Percentiles rank a stretch among this genome's conserved stretches.
Conservation (phyloP, 305 asterid genomes). For the Striga hermonthica region DNA sequence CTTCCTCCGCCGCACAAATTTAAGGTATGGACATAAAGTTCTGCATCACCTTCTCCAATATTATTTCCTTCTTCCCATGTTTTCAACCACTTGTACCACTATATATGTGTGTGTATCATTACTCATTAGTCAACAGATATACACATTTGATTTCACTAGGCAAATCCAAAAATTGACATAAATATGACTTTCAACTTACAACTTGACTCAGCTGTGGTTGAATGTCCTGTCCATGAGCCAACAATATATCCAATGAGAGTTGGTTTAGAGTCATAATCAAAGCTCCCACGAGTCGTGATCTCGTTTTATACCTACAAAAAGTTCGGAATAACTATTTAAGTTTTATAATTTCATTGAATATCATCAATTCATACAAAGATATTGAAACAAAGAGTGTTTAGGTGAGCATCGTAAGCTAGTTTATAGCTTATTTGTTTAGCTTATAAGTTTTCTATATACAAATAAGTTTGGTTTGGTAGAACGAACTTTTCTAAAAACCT, state of each 20-base stretch:
- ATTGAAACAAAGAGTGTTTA: too few relatives aligned
- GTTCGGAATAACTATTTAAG: neutral
- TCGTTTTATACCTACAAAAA: conserved; percentile 40
- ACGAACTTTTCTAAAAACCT: too few relatives aligned
- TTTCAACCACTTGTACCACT: conserved; percentile 80
- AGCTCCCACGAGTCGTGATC: conserved; percentile 39
- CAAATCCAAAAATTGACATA: neutral
- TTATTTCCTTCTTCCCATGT: conserved; percentile 35
- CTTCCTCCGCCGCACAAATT: conserved; percentile 33
- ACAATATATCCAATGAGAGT: conserved; percentile 48
- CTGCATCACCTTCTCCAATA: conserved; percentile 43
- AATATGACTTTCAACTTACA: conserved; percentile 35
- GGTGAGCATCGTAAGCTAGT: too few relatives aligned
- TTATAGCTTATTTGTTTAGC: too few relatives aligned
- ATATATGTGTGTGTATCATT: too few relatives aligned
- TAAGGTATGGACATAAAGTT: conserved; percentile 48
- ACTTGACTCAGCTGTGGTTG: conserved; percentile 46
- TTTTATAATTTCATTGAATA: too few relatives aligned
- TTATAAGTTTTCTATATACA: too few relatives aligned
- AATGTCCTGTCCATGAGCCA: conserved; percentile 60
- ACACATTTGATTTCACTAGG: neutral
- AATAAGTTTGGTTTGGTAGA: too few relatives aligned
- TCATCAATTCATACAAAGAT: too few relatives aligned
- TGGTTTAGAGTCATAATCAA: conserved; percentile 57
- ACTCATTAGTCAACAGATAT: neutral